Percentiles rank a stretch among this genome's conserved stretches.
Conservation (phyloP, 257 asterid species). For the Scutellaria baicalensis region DNA sequence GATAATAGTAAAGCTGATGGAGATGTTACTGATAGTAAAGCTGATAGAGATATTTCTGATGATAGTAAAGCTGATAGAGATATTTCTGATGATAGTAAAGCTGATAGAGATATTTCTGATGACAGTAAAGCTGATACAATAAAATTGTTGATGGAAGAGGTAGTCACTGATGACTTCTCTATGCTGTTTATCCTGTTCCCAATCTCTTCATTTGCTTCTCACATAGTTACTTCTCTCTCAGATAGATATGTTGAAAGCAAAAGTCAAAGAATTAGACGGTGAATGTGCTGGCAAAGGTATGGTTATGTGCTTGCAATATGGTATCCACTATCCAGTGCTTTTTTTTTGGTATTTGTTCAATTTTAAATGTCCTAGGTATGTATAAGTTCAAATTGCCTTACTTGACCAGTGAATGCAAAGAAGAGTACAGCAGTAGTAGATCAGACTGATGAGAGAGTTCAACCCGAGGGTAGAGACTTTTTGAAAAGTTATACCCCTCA, state of each 20-base stretch:
- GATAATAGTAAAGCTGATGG: slow-evolving; percentile 16
- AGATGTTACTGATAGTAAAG: slow-evolving; percentile 13
- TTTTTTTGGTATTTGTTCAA: slow-evolving; percentile 13
- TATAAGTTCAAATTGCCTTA: slow-evolving; percentile 3
- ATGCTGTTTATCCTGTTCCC: not conserved
- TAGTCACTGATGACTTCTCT: slow-evolving; percentile 13
- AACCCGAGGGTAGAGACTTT: slow-evolving; percentile 31
- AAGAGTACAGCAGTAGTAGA: slow-evolving; percentile 14
- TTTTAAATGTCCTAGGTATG: not conserved
- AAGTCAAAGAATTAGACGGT: slow-evolving; percentile 49
- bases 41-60: slow-evolving; percentile 18
- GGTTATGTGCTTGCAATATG: slow-evolving; percentile 14
- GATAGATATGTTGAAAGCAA: slow-evolving; percentile 60
- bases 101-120: slow-evolving; percentile 27
- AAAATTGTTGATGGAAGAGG: slow-evolving; percentile 64
- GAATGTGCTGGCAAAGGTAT: slow-evolving; percentile 40
- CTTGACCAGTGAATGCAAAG: slow-evolving; percentile 34
- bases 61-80: slow-evolving; percentile 27
- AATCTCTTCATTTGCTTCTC: slow-evolving; percentile 19
- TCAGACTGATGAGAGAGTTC: slow-evolving; percentile 30
- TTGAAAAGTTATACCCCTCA: slow-evolving; percentile 64
- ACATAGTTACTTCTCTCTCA: slow-evolving; percentile 26
- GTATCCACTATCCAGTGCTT: not conserved
- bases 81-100: slow-evolving; percentile 14
- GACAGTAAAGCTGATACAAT: slow-evolving; percentile 43